Evolutionary conservation across 2,329 filamentous ascomycete species (phyloP).

Genomic region (Fusarium falciforme): DNA sequence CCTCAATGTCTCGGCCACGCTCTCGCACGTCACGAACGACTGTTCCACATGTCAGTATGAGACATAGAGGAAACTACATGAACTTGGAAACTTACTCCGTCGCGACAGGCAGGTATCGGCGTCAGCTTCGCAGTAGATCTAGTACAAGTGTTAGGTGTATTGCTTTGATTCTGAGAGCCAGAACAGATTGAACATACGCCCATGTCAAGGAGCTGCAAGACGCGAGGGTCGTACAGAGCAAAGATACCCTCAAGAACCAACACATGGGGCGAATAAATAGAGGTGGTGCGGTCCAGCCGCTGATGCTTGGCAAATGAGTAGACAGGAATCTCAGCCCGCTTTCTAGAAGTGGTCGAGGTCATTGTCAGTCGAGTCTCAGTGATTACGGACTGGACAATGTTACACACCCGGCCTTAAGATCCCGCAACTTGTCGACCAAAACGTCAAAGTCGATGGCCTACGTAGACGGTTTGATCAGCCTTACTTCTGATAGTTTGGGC

Average conservation of each 20-base stretch:
- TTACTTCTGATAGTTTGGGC: neutral
- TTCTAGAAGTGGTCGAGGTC: constrained; percentile 59
- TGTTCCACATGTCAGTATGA: constrained; percentile 48
- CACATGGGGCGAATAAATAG: constrained; percentile 96
- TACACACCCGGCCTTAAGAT: constrained; percentile 90
- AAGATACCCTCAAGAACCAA: constrained; percentile 96
- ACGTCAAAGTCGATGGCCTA: constrained; percentile 93
- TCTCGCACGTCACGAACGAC: constrained; percentile 90
- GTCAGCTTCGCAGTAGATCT: constrained; percentile 97
- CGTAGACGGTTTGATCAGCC: constrained; percentile 1
- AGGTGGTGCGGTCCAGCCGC: constrained; percentile 80
- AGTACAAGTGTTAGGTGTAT: constrained; percentile 15
- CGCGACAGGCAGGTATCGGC: constrained; percentile 92
- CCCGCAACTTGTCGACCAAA: constrained; percentile 80
- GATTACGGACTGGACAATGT: neutral
- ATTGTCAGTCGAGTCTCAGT: constrained; percentile 19
- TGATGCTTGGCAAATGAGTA: constrained; percentile 97
- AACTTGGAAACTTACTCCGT: constrained; percentile 70
- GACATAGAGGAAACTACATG: neutral
- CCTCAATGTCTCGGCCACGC: constrained; percentile 90
- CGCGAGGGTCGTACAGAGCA: constrained; percentile 87
- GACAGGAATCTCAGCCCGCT: constrained; percentile 89
- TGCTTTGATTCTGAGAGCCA: neutral
- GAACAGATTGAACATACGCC: constrained; percentile 65
- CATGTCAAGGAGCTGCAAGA: constrained; percentile 90